Evolutionary conservation across 2,329 filamentous ascomycete species (phyloP), one percentile per base, ranked within the genome.

Genomic region (Penicillium thymicola): DNA sequence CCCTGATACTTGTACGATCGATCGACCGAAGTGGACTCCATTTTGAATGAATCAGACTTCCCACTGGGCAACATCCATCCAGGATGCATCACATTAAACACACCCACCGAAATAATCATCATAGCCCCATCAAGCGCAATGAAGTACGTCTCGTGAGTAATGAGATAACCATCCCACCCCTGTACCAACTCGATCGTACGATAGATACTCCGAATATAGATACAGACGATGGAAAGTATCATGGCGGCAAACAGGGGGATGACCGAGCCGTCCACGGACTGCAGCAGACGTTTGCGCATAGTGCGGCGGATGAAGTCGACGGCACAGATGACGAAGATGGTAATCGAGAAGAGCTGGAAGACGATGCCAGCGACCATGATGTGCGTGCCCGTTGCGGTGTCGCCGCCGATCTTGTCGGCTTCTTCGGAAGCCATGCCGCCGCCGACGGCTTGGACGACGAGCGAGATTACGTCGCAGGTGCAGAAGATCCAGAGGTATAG

Each of bases 341-440:
- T 74, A 54, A 86, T 79, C 5, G 81, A 80, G 54, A 76, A 74
- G 40, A 86, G 80, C 63, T 87, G 84, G 54, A 86, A 77, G n/a
- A 79, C 74, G 21, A 87, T 80, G 14, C 84, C 84, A 2, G 78
- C 79, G 43, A 82, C 75, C 67, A 81, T 78, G 54, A 81, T 71
- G 62, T 81, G 64, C 40, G 81, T 79, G 32, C 79, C 81, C 11
- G 70, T 70, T n/a, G 76, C 65, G 59, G 79, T 82, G 48, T 75
- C 62, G 32, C 81, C 82, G 30, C 68, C 64, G 10, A 76, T 74
- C 2, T 75, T 63, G 27, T 78, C 76, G 2, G 80, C 79, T 56
- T 64, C 72, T 18, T 47, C 63, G 30, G 77, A 77, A 16, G 79
- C 79, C 27, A 84, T 65, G 25, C 79, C 82, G 28, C 83, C 83